phyloP scores from a whole-genome alignment of 108 stramenopile species.

The Cylindrotheca closterium region DNA sequence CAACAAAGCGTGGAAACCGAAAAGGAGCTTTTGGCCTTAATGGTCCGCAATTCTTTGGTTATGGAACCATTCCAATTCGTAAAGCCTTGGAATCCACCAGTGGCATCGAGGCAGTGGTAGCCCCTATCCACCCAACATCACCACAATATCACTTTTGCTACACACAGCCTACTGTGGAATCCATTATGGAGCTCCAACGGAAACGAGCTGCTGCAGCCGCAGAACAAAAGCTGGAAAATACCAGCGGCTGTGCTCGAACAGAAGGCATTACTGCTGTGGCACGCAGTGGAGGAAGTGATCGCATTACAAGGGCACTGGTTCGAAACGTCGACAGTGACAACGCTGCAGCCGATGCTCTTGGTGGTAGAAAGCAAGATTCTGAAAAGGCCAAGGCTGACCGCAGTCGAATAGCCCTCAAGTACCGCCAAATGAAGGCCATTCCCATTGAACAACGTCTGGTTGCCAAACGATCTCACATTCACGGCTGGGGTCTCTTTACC shows the following conservation, averaged over 20 bases:
- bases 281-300: constrained; percentile 51
- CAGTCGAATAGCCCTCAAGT: constrained; percentile 44
- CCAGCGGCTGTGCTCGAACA: constrained; percentile 65
- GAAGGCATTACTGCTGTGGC: constrained; percentile 61
- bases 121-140: constrained; percentile 39
- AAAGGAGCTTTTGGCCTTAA: constrained; percentile 57
- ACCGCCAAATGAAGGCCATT: constrained; percentile 58
- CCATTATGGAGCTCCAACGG: constrained; percentile 59
- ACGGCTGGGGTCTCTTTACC: constrained; percentile 91
- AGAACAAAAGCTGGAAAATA: constrained; percentile 61
- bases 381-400: constrained; percentile 45
- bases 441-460: constrained; percentile 61
- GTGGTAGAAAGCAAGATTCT: constrained; percentile 21
- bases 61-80: constrained; percentile 54
- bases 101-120: constrained; percentile 51
- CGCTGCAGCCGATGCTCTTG: constrained; percentile 9
- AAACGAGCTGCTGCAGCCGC: constrained; percentile 56
- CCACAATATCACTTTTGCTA: constrained; percentile 56
- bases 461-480: constrained; percentile 77
- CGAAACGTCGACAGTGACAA: constrained; percentile 49
- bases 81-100: constrained; percentile 40
- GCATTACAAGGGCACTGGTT: constrained; percentile 72
- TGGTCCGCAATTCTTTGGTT: constrained; percentile 78
- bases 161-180: constrained; percentile 42
- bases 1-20: constrained; percentile 35